phyloP scores from a whole-genome alignment of 2,329 filamentous ascomycete species.

The Sclerotiophoma versabilis region DNA sequence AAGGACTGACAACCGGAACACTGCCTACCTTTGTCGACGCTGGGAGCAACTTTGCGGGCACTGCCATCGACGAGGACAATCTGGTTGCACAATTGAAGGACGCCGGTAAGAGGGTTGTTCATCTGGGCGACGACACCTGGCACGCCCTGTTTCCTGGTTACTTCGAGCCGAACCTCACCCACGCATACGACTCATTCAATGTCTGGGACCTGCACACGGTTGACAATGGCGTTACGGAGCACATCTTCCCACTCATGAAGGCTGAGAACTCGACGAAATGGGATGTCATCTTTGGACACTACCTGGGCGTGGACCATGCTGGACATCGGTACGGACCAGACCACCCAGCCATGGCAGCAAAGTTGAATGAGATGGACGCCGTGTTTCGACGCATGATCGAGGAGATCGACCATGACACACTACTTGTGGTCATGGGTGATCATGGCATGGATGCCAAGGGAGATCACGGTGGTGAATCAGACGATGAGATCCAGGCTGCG shows the following conservation, averaged over 20 bases:
- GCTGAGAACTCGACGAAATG: slow-evolving; percentile 71
- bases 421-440: slow-evolving; percentile 97
- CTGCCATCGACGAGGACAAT: slow-evolving; percentile 93
- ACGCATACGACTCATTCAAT: slow-evolving; percentile 95
- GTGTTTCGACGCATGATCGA: slow-evolving; percentile 76
- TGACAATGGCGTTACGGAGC: slow-evolving; percentile 90
- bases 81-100: slow-evolving; percentile 69
- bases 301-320: slow-evolving; percentile 94
- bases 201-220: slow-evolving; percentile 98
- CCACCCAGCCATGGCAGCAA: slow-evolving; percentile 88
- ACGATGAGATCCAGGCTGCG: slow-evolving; percentile 92
- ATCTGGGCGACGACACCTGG: slow-evolving; percentile 99
- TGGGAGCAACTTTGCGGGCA: slow-evolving; percentile 94
- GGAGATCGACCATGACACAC: slow-evolving; percentile 80
- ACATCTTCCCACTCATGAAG: slow-evolving; percentile 83
- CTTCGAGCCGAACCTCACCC: slow-evolving; percentile 86
- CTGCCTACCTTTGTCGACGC: slow-evolving; percentile 93
- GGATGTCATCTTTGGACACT: slow-evolving; percentile 96
- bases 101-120: slow-evolving; percentile 79
- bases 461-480: slow-evolving; percentile 97
- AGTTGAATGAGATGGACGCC: slow-evolving; percentile 88
- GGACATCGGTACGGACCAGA: slow-evolving; percentile 95
- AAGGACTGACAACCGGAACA: slow-evolving; percentile 93
- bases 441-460: slow-evolving; percentile 98
- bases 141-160: slow-evolving; percentile 90